Percentiles rank a stretch among this genome's conserved stretches.
Conservation (phyloP, 805 yeast genomes). For the Trichomonascus vanleenenianus region DNA sequence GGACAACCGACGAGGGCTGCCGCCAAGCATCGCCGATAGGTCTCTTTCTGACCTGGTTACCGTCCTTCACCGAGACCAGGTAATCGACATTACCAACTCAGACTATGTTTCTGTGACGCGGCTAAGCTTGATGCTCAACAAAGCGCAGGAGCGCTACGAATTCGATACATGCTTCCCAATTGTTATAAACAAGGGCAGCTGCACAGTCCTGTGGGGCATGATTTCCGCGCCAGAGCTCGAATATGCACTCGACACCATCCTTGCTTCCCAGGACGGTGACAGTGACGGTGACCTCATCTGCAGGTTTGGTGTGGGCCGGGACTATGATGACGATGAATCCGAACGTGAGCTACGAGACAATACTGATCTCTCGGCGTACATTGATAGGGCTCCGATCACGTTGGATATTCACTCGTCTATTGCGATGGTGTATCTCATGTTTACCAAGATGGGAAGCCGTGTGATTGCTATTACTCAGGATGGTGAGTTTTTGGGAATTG, state of each 20-base stretch:
- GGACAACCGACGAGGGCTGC: conserved; percentile 30
- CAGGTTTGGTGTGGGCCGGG: conserved; percentile 3
- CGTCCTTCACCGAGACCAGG: conserved; percentile 16
- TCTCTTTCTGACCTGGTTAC: conserved; percentile 37
- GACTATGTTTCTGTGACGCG: conserved; percentile 29
- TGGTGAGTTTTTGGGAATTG: conserved; percentile 43
- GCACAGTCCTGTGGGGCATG: conserved; percentile 35
- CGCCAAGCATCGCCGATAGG: conserved; percentile 27
- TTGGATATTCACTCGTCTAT: conserved; percentile 42
- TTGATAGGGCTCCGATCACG: conserved; percentile 41
- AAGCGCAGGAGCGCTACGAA: conserved; percentile 36
- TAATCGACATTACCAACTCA: conserved; percentile 34
- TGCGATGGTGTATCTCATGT: conserved; percentile 43
- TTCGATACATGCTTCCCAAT: conserved; percentile 49
- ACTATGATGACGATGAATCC: neutral
- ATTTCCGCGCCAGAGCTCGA: conserved; percentile 46
- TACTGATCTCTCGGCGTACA: conserved; percentile 33
- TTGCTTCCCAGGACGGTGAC: neutral
- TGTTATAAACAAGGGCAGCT: conserved; percentile 22
- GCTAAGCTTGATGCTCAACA: conserved; percentile 31
- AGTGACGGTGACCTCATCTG: conserved; percentile 17
- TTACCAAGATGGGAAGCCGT: conserved; percentile 45
- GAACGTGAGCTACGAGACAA: neutral
- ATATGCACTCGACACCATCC: conserved; percentile 39
- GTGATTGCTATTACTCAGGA: conserved; percentile 39